Evolutionary conservation across 345 rosid genomes (phyloP).

Genomic region (Eucalyptus polybractea): DNA sequence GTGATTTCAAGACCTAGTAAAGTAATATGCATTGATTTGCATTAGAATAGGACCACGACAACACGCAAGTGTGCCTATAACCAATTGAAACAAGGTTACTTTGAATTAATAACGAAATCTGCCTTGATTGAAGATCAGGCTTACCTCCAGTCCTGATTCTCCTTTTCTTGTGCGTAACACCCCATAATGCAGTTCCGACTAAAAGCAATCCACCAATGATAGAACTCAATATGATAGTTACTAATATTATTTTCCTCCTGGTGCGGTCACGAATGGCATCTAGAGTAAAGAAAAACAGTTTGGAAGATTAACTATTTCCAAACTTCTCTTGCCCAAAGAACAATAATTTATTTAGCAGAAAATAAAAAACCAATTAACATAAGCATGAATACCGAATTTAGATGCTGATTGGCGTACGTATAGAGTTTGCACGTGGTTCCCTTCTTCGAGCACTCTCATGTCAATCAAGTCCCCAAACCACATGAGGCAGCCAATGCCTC

Average conservation of each 20-base stretch:
- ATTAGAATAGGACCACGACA: neutral
- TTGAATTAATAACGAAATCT: too few relatives aligned
- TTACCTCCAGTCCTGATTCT: neutral
- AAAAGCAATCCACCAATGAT: neutral
- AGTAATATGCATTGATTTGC: neutral
- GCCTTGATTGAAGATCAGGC: neutral
- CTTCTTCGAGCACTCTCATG: neutral
- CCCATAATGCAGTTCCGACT: neutral
- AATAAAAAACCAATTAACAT: neutral
- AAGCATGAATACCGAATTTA: constrained; percentile 1
- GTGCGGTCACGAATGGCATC: neutral
- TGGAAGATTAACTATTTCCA: neutral
- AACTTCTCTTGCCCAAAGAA: neutral
- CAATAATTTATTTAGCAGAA: neutral
- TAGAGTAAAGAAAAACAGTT: neutral
- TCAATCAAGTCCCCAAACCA: constrained; percentile 21
- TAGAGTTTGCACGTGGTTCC: constrained; percentile 4
- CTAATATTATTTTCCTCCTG: neutral
- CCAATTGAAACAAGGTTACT: neutral
- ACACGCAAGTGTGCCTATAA: neutral
- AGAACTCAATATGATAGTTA: neutral
- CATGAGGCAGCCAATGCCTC: constrained; percentile 24
- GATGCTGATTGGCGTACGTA: constrained; percentile 4
- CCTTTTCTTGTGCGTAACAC: neutral
- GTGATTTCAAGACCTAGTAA: neutral